These are phyloP conservation scores for Ganoderma lucidum DNA, from an alignment of 1,284 basidiomycete genomes.

Conservation along the genomic window DNA sequence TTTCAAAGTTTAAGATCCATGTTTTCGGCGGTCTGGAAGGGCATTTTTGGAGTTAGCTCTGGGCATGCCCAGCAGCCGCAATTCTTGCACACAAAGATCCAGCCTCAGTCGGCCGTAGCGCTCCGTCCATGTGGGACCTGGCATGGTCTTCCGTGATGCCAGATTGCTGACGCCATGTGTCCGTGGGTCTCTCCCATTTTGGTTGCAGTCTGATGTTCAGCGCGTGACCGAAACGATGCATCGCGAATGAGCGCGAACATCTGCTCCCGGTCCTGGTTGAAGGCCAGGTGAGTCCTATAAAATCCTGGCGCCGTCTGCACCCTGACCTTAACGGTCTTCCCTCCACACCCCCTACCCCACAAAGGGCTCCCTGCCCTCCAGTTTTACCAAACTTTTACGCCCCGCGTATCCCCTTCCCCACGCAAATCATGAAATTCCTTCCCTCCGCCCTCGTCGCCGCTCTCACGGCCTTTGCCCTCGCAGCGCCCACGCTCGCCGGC, in stretches of 20 bases:
- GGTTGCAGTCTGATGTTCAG: constrained; percentile 7
- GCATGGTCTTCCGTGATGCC: neutral
- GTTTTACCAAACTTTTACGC: neutral
- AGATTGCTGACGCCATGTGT: neutral
- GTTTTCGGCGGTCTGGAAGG: neutral
- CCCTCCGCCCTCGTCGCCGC: constrained; percentile 20
- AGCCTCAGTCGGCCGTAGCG: neutral
- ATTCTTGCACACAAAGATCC: neutral
- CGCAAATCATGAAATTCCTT: constrained; percentile 30
- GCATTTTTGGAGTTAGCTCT: neutral
- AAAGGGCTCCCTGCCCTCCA: neutral
- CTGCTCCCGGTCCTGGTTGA: neutral
- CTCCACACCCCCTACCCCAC: neutral
- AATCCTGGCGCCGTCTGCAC: neutral
- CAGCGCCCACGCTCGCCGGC: constrained; percentile 18
- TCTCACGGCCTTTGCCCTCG: constrained; percentile 21
- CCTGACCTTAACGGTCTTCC: constrained; percentile 7
- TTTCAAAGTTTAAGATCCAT: too few relatives aligned
- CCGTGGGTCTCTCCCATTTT: neutral
- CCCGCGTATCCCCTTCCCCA: constrained; percentile 4
- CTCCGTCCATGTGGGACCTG: neutral
- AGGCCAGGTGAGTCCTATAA: constrained; percentile 5
- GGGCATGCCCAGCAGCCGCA: neutral
- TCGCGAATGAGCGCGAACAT: constrained; percentile 4
- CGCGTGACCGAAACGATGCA: constrained; percentile 2